Evolutionary conservation across 305 asterid species (phyloP), one percentile per base, ranked within the genome.

Genomic region (Fraxinus baroniana): DNA sequence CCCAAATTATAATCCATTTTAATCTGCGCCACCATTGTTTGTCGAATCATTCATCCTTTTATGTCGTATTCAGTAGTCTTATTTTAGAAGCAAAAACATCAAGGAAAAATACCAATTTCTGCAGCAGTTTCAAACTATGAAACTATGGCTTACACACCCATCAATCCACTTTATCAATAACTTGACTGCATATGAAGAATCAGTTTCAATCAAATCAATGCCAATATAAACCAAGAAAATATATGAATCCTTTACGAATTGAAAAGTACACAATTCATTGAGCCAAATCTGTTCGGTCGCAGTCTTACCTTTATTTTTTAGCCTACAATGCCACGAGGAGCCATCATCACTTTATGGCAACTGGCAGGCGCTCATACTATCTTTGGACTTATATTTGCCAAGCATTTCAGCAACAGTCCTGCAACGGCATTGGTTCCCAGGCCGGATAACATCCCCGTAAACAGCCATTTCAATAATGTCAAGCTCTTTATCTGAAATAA

Each of bases 381-480:
- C 97, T 75, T 91, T 95, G 78, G 94, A 35, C 92, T 91, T 95
- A 89, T 76, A 86, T 77, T 88, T 87, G 2, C 98, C 98, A 30
- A 95, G 95, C 92, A 92, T 87, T 86, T 95, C 98, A 77, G 97
- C 98, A 68, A 94, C 90, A 30, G 97, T 94, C 89, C 91, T 88
- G 89, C 98, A 95, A 22, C 95, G 95, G 24, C 98, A 95, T 79
- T 92, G 93, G 17, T 95, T 92, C 87, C 97, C 98, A 18, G 98
- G 98, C 80, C 98, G 90, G 20, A 90, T 76, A 20, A 92, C 97
- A 52, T 95, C 97, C 24, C 98, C 97, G 44, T 93, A 95, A 36
- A 95, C 97, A 13, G 97, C 98, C 98, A 95, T 95, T 89, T 95
- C 98, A 35, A 95, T 87, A 62, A 91, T 72, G 81, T 95, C 98